Evolutionary conservation across 2,329 filamentous ascomycete genomes (phyloP), one percentile per base, ranked within the genome.

Genomic region (Daldinia sp.): DNA sequence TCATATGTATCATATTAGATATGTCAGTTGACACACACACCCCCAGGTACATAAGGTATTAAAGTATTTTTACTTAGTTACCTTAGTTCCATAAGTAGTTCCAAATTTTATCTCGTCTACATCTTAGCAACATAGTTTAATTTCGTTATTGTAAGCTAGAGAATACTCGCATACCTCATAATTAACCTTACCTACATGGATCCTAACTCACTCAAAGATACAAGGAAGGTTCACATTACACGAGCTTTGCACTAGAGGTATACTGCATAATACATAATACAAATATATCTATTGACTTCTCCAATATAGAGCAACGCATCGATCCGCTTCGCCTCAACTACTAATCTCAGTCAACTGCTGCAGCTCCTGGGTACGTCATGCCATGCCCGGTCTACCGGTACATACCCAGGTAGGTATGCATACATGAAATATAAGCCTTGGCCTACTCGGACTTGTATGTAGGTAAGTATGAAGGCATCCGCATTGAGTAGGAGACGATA

Each of bases 311-410:
- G 2, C 20, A 23, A 2, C 20, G 26, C 13, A 42, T 5, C 13
- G n/a, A 18, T 5, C 13, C 30, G 6, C 46, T 33, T 51, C 10
- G n/a, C n/a, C 51, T 13, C 51, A 20, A 30, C 10, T 7, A n/a
- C 51, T 54, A 60, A 46, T 58, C 68, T 68, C 53, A 63, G 57
- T 46, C 35, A 13, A 12, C 6, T 67, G 30, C 65, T 71, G 63
- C 61, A 63, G 46, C 50, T 63, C 66, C 62, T 67, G 54, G 39
- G 63, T 39, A 56, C 63, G 37, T 68, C 68, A 60, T 54, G 57
- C 67, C 66, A 67, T 55, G 44, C 42, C 58, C 28, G 60, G 35
- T 39, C 35, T 48, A 9, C 13, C 20, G 20, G 20, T 23, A 23
- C 20, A 23, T 23, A 23, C 20, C 20, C 2, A 23, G 20, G 20